Evolutionary conservation across 306 rosid species (phyloP), one percentile per base, ranked within the genome.

Genomic region (Clitoria ternatea): DNA sequence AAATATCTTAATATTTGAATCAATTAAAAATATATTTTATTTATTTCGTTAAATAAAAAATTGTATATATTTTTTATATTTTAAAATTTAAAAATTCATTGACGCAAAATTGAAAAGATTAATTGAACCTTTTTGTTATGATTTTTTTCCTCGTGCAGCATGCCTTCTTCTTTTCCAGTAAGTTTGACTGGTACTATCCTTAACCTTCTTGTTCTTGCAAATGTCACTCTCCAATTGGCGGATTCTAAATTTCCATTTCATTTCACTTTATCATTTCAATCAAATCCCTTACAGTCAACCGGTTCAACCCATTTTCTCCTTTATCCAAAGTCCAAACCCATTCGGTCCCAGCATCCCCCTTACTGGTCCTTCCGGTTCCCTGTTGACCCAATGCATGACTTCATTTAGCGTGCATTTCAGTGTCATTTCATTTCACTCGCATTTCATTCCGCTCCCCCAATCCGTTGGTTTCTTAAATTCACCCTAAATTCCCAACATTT

Each of bases 401-500:
- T 76, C 77, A 91, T 91, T 83, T 86, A 74, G 66, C 84, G 86
- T 80, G 80, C 59, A 86, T 91, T 91, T 91, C 92, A 63, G 84
- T 36, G 74, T 29, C 80, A 69, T 80, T 73, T 83, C 81, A 82
- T 59, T 59, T 59, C 65, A 57, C 53, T 11, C n/a, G 29, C 7
- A n/a, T n/a, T n/a, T n/a, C 77, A 79, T 75, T 66, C 80, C 74
- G 12, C 18, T 43, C 64, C 26, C 59, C 61, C 59, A 64, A 53
- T 65, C 10, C 1, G 4, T 36, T 36, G 11, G 5, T 65, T 76
- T 56, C 71, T 74, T 76, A 84, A 88, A 88, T 80, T 81, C 83
- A 32, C 81, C 59, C 80, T 70, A 26, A 69, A 81, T 65, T 82
- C 74, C 40, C 50, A 61, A 29, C 82, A 75, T 86, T 77, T 59